Conservation (phyloP, 1,284 basidiomycete genomes). For the Mixia osmundae region DNA sequence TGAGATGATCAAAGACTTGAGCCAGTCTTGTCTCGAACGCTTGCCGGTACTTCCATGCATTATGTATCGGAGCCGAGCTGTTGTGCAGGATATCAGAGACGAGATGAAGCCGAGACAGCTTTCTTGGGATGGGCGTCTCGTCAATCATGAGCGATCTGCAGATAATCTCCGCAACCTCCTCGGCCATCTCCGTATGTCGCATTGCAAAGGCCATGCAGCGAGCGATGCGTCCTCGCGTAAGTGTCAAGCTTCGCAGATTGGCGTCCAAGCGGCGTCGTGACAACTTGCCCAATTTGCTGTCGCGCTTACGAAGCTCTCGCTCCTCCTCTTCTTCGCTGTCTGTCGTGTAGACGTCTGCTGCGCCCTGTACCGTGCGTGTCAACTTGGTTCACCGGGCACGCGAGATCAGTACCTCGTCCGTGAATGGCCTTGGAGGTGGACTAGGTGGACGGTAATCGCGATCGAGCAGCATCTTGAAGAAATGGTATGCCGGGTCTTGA, state of each 20-base stretch:
- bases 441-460: conserved; percentile 31
- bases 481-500: conserved; percentile 55
- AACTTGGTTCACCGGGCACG: too few relatives aligned
- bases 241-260: conserved; percentile 65
- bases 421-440: conserved; percentile 40
- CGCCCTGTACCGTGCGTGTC: conserved; percentile 34
- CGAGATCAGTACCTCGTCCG: conserved; percentile 43
- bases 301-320: too few relatives aligned
- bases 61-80: conserved; percentile 49
- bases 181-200: conserved; percentile 78
- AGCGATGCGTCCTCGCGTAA: conserved; percentile 70
- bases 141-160: conserved; percentile 59
- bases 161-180: conserved; percentile 72
- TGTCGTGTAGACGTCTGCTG: conserved; percentile 69
- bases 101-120: conserved; percentile 77
- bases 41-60: conserved; percentile 67
- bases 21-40: conserved; percentile 70
- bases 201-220: conserved; percentile 86
- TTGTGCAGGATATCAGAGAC: conserved; percentile 97
- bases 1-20: conserved; percentile 74
- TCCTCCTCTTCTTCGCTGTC: conserved; percentile 28
- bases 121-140: conserved; percentile 75
- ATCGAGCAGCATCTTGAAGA: conserved; percentile 51
- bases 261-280: conserved; percentile 62
- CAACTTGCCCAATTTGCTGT: too few relatives aligned